These are phyloP conservation scores for Kurtzmaniella natalensis DNA, from an alignment of 1,139 yeast genomes.

Conservation along the genomic window DNA sequence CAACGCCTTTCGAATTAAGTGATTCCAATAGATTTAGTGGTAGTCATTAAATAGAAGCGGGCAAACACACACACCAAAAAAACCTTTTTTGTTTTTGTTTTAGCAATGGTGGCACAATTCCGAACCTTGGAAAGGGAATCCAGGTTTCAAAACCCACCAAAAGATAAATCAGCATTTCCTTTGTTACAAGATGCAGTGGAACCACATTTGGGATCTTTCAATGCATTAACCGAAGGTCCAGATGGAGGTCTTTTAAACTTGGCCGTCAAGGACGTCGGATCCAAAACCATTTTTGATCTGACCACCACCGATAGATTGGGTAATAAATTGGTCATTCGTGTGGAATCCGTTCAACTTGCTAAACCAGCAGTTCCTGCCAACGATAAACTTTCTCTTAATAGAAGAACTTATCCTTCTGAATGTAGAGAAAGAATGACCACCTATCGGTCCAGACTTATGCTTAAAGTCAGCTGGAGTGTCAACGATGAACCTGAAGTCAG, in stretches of 20 bases:
- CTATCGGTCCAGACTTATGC: conserved; percentile 67
- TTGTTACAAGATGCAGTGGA: conserved; percentile 81
- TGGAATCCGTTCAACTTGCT: conserved; percentile 81
- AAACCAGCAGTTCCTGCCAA: conserved; percentile 72
- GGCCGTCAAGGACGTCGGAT: conserved; percentile 86
- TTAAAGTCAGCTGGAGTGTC: conserved; percentile 79
- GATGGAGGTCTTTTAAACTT: conserved; percentile 79
- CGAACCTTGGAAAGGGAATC: conserved; percentile 85
- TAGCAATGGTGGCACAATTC: conserved; percentile 53
- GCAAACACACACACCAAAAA: too few species aligned
- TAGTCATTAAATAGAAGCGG: too few species aligned
- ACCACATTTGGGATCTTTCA: conserved; percentile 95
- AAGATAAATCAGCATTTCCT: conserved; percentile 78
- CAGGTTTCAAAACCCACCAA: conserved; percentile 84
- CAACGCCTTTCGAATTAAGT: too few species aligned
- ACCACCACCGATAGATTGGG: conserved; percentile 60
- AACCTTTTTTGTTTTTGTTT: too few species aligned
- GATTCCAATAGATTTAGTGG: too few species aligned
- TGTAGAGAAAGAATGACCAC: conserved; percentile 85
- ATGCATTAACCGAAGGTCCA: conserved; percentile 87
- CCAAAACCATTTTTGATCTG: conserved; percentile 79
- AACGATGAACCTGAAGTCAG: conserved; percentile 79
- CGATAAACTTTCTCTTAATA: conserved; percentile 77
- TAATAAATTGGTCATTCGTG: conserved; percentile 73
- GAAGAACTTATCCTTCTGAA: conserved; percentile 83